phyloP scores from a whole-genome alignment of 305 asterid species.

The Plantago rigida region DNA sequence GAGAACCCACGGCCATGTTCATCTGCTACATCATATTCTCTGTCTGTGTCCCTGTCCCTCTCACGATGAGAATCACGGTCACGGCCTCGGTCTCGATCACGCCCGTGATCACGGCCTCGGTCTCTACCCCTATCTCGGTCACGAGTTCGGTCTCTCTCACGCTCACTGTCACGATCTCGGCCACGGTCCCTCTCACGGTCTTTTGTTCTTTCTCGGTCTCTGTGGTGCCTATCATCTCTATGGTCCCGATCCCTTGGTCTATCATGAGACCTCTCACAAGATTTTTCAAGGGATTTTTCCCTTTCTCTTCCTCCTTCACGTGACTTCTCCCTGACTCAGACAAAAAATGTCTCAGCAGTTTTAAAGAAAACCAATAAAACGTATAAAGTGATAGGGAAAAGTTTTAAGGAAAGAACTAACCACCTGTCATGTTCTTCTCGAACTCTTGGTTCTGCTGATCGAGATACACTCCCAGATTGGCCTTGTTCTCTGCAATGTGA shows the following conservation, averaged over 20 bases:
- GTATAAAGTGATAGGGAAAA: not conserved
- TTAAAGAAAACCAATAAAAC: not conserved
- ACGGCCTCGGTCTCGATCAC: constrained; percentile 38
- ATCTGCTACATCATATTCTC: constrained; percentile 45
- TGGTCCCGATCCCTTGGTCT: constrained; percentile 72
- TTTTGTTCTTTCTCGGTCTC: constrained; percentile 68
- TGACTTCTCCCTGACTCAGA: constrained; percentile 73
- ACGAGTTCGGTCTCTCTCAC: constrained; percentile 59
- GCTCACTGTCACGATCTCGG: constrained; percentile 51
- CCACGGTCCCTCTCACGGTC: constrained; percentile 60
- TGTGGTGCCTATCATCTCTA: constrained; percentile 77
- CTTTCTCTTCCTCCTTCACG: constrained; percentile 44
- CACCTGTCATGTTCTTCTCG: constrained; percentile 77
- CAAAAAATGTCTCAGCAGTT: not conserved
- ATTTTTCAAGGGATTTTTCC: constrained; percentile 59
- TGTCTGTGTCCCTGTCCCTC: constrained; percentile 39
- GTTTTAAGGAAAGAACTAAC: constrained; percentile 27
- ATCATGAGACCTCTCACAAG: constrained; percentile 76
- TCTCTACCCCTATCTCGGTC: constrained; percentile 56
- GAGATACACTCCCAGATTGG: constrained; percentile 70
- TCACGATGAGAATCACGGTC: constrained; percentile 50
- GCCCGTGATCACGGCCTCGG: constrained; percentile 42
- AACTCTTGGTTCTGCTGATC: constrained; percentile 82
- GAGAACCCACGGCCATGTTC: constrained; percentile 61
- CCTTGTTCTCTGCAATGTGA: constrained; percentile 54